Evolutionary conservation across 306 rosid species (phyloP), one percentile per base, ranked within the genome.

Genomic region (Neltuma alba): DNA sequence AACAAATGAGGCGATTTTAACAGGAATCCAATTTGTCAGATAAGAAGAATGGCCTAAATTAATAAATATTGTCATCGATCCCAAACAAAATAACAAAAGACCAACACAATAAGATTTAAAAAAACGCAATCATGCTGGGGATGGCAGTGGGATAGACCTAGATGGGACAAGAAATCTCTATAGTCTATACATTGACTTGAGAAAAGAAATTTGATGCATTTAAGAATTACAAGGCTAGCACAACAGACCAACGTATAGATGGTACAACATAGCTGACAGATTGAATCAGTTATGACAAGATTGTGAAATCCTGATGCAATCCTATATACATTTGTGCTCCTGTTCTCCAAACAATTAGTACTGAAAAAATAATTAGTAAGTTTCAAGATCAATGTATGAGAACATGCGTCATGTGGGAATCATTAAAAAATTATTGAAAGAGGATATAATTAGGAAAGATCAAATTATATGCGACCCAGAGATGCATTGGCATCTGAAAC

Each of bases 1-100:
- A 45, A 41, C 11, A 62, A 55, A 70, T 37, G 38, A 40, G 76
- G 76, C 61, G 65, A 10, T 79, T 55, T 20, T 65, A 40, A 78
- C 36, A 38, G 77, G 36, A 58, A 62, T 34, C 52, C 40, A 70
- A 75, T 75, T 52, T 75, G 30, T 21, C 2, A 23, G 62, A 55
- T 80, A 36, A 68, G 27, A 50, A 18, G 42, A 80, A 71, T 36
- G 50, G 66, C 38, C 36, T 28, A 52, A 11, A 61, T 54, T 57
- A 48, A 30, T 80, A 54, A 57, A 66, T 10, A 50, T 20, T 33
- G 41, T 15, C 30, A 76, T 28, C 37, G 47, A 71, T 30, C 74
- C 70, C 23, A n/a, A 7, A 68, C 10, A 7, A 50, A 55, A 21
- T 28, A 23, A 21, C 10, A 37, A 37, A 28, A 48, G 20, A 37